Evolutionary conservation across 1,284 basidiomycete genomes (phyloP).

Genomic region (Pseudozyma thailandica): DNA sequence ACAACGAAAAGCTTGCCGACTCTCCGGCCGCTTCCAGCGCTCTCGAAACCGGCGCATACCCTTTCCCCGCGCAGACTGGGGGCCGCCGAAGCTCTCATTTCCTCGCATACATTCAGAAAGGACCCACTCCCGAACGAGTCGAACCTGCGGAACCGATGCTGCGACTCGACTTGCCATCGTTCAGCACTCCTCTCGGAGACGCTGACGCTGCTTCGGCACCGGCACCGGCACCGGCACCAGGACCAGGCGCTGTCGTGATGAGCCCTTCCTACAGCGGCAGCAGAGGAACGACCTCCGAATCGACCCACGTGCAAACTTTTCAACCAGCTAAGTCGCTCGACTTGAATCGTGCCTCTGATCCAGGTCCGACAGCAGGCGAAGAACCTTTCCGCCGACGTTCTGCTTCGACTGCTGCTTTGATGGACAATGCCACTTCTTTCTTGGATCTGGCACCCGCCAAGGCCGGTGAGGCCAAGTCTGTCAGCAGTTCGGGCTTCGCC

Average conservation of each 20-base stretch:
- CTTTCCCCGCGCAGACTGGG: constrained; percentile 24
- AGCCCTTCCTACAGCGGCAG: constrained; percentile 2
- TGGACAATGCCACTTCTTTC: constrained; percentile 35
- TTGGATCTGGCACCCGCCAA: constrained; percentile 13
- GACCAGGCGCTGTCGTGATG: constrained; percentile 3
- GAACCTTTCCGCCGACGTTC: constrained; percentile 42
- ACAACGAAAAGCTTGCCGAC: constrained; percentile 19
- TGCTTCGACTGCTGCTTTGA: constrained; percentile 45
- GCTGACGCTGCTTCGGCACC: constrained; percentile 1
- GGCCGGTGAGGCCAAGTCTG: background rate
- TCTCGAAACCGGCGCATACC: constrained; percentile 20
- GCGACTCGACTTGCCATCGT: constrained; percentile 21
- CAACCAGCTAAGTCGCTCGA: constrained; percentile 22
- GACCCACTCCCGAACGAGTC: constrained; percentile 35
- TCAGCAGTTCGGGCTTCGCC: constrained; percentile 9
- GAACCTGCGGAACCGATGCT: constrained; percentile 23
- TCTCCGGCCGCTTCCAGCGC: constrained; percentile 30
- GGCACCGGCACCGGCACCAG: background rate
- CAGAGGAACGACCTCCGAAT: background rate
- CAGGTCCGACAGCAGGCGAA: background rate
- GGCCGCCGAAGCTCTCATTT: constrained; percentile 39
- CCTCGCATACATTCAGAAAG: constrained; percentile 44
- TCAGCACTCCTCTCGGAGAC: constrained; percentile 18
- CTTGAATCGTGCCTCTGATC: constrained; percentile 8
- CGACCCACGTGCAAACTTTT: background rate